Evolutionary conservation across 495 filamentous ascomycete genomes (phyloP).

Genomic region (Podospora didyma): DNA sequence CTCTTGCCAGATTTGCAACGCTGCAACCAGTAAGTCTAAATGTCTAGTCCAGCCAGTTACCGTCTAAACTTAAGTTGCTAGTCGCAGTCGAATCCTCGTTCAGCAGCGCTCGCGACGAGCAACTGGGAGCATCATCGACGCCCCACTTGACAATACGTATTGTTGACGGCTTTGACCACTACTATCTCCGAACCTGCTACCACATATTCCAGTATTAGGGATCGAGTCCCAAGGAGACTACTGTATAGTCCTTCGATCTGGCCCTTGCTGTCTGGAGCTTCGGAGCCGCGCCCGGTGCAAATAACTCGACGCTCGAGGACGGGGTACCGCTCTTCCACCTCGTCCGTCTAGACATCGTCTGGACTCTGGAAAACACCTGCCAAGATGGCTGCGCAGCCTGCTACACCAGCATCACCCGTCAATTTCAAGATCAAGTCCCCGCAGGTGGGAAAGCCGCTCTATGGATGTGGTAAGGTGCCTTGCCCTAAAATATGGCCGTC

Average conservation of each 20-base stretch:
- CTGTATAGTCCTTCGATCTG: too few species aligned
- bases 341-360: not conserved
- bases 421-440: slow-evolving; percentile 48
- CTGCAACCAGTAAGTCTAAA: too few species aligned
- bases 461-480: slow-evolving; percentile 48
- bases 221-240: not conserved
- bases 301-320: too few species aligned
- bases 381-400: slow-evolving; percentile 41
- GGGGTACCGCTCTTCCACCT: not conserved
- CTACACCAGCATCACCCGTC: slow-evolving; percentile 52
- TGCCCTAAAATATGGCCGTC: not conserved
- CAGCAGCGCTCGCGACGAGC: not conserved
- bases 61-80: too few species aligned
- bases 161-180: not conserved
- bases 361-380: not conserved
- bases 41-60: too few species aligned
- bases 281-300: not conserved
- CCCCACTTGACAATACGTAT: not conserved
- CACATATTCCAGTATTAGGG: too few species aligned
- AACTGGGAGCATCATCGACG: not conserved
- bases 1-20: too few species aligned
- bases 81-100: not conserved
- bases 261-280: too few species aligned
- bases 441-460: slow-evolving; percentile 47
- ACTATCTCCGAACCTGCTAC: not conserved